Evolutionary conservation across 495 filamentous ascomycete genomes (phyloP).

Genomic region (Filosporella fistucella): DNA sequence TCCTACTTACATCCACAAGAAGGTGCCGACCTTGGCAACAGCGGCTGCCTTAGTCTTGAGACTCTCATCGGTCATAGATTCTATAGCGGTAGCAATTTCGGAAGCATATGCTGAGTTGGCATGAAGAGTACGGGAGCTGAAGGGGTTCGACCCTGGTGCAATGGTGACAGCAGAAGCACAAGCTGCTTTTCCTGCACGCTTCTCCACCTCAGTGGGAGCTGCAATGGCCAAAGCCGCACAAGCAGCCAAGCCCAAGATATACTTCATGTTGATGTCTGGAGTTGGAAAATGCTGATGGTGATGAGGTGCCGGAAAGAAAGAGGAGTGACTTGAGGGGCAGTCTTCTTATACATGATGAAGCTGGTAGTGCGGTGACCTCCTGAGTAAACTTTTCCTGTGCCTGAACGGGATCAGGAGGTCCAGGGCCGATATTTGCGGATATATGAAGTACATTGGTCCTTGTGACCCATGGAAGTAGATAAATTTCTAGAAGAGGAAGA

Average conservation of each 20-base stretch:
- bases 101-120: slow-evolving; percentile 52
- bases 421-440: slow-evolving; percentile 10
- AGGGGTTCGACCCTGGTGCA: slow-evolving; percentile 49
- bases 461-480: slow-evolving; percentile 12
- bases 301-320: neutral
- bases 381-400: slow-evolving; percentile 8
- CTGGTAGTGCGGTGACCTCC: neutral
- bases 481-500: slow-evolving; percentile 5
- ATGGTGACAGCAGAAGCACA: slow-evolving; percentile 47
- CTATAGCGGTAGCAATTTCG: slow-evolving; percentile 45
- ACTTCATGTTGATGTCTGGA: slow-evolving; percentile 12
- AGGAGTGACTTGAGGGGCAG: neutral
- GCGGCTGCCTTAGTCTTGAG: slow-evolving; percentile 28
- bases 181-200: slow-evolving; percentile 20
- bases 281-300: neutral
- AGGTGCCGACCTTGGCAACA: slow-evolving; percentile 51
- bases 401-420: slow-evolving; percentile 12
- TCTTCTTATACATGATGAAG: slow-evolving; percentile 7
- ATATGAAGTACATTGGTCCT: slow-evolving; percentile 1
- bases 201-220: slow-evolving; percentile 9
- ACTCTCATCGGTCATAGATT: slow-evolving; percentile 11
- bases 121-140: slow-evolving; percentile 46
- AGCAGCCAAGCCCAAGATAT: slow-evolving; percentile 13
- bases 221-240: slow-evolving; percentile 11
- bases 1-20: slow-evolving; percentile 53